Conservation (phyloP, 2,329 filamentous ascomycete species). For the Diaporthe sp. region DNA sequence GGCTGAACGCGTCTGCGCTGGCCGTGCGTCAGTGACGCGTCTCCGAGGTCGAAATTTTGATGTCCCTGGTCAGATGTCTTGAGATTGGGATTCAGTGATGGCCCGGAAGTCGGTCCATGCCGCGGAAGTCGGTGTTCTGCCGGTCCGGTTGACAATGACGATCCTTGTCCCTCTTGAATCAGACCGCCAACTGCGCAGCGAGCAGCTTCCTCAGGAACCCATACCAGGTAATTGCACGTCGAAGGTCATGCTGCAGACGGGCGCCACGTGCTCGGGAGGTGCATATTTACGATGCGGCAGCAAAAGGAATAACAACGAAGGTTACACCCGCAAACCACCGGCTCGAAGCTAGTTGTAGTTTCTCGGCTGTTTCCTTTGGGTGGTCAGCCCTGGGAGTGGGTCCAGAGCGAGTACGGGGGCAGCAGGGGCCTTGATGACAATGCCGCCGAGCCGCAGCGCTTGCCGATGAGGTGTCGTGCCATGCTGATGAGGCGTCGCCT, state of each 20-base stretch:
- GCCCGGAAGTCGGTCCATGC: constrained; percentile 13
- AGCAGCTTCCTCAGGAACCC: background rate
- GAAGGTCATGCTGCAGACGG: background rate
- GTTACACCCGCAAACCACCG: background rate
- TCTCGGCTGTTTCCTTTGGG: background rate
- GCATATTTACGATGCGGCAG: background rate
- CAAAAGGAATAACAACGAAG: background rate
- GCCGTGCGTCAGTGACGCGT: constrained; percentile 27
- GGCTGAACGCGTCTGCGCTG: constrained; percentile 14
- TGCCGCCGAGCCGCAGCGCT: constrained; percentile 24
- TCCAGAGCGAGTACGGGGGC: background rate
- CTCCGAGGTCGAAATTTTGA: constrained; percentile 17
- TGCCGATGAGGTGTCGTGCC: background rate
- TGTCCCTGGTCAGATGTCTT: background rate
- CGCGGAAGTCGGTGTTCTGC: constrained; percentile 24
- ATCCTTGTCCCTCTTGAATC: constrained; percentile 26
- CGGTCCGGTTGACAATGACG: constrained; percentile 5
- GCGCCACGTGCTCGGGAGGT: background rate
- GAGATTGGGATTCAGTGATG: background rate
- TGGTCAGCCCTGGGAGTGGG: constrained; percentile 33
- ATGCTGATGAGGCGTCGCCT: background rate
- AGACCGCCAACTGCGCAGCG: constrained; percentile 10
- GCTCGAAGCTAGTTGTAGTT: constrained; percentile 2
- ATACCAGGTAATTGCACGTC: background rate
- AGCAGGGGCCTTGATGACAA: background rate